A percentile compares a stretch with the other conserved stretches of the same genome.
phyloP scores from a whole-genome alignment of 2,329 filamentous ascomycete species.

The Simplicillium sp. region DNA sequence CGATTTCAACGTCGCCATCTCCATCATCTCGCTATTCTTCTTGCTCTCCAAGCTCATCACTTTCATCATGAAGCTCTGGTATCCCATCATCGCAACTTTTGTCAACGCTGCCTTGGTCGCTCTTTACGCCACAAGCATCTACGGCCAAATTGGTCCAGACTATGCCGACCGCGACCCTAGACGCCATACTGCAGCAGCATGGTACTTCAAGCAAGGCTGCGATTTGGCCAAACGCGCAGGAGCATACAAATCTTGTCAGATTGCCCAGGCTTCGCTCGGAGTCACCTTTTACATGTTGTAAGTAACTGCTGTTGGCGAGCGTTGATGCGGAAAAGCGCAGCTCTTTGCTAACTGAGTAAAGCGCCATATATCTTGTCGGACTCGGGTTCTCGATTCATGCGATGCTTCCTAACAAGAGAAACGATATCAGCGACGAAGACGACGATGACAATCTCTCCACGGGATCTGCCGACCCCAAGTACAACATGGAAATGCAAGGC shows the following conservation, averaged over 20 bases:
- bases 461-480: conserved; percentile 21
- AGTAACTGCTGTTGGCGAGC: conserved; percentile 20
- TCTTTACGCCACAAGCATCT: conserved; percentile 57
- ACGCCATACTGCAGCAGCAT: conserved; percentile 53
- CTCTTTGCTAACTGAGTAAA: conserved; percentile 18
- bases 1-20: conserved; percentile 67
- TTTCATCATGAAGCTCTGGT: conserved; percentile 63
- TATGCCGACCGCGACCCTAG: conserved; percentile 47
- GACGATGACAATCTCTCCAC: conserved; percentile 28
- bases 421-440: conserved; percentile 34
- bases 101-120: conserved; percentile 47
- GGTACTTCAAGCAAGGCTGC: conserved; percentile 69
- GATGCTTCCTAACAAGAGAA: conserved; percentile 45
- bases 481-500: conserved; percentile 49
- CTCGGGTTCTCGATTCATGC: conserved; percentile 49
- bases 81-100: conserved; percentile 52
- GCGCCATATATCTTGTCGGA: conserved; percentile 51
- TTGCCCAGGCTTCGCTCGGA: conserved; percentile 60
- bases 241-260: conserved; percentile 50
- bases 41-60: conserved; percentile 60
- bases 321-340: neutral
- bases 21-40: conserved; percentile 67
- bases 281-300: conserved; percentile 60
- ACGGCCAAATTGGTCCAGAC: conserved; percentile 66
- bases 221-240: conserved; percentile 43